A percentile compares a stretch with the other conserved stretches of the same genome.
Conservation (phyloP, 2,329 filamentous ascomycete species). For the Aspergillus hiratsukae region DNA sequence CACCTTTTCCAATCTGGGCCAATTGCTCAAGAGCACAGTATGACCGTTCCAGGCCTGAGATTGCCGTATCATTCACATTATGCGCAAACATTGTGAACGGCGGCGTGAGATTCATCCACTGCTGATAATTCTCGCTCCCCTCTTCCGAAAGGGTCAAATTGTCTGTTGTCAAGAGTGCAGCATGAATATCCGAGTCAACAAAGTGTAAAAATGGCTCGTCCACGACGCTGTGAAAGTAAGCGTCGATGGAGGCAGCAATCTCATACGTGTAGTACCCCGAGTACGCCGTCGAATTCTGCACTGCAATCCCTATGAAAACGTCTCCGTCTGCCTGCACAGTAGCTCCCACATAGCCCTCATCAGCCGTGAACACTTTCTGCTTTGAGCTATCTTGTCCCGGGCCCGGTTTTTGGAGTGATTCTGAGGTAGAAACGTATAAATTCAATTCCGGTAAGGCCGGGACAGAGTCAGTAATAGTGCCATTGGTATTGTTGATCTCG, state of each 20-base stretch:
- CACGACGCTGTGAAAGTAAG: slow-evolving; percentile 63
- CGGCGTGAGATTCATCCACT: slow-evolving; percentile 56
- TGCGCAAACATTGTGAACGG: slow-evolving; percentile 76
- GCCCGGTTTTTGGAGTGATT: slow-evolving; percentile 62
- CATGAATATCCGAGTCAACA: slow-evolving; percentile 77
- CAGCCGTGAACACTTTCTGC: slow-evolving; percentile 49
- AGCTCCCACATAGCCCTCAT: slow-evolving; percentile 65
- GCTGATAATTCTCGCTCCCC: slow-evolving; percentile 46
- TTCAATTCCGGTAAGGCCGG: slow-evolving; percentile 64
- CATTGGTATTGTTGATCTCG: slow-evolving; percentile 45
- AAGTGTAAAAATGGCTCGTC: slow-evolving; percentile 61
- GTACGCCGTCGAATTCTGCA: slow-evolving; percentile 61
- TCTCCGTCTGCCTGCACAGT: slow-evolving; percentile 59
- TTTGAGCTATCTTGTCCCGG: slow-evolving; percentile 47
- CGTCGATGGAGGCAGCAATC: slow-evolving; percentile 76
- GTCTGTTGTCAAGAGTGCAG: slow-evolving; percentile 73
- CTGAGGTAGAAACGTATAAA: slow-evolving; percentile 68
- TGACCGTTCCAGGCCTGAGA: slow-evolving; percentile 70
- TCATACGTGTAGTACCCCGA: slow-evolving; percentile 71
- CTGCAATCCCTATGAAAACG: slow-evolving; percentile 72
- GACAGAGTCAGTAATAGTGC: slow-evolving; percentile 23
- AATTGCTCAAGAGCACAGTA: slow-evolving; percentile 72
- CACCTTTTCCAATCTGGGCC: slow-evolving; percentile 61
- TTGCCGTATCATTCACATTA: slow-evolving; percentile 53
- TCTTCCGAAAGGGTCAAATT: slow-evolving; percentile 54